Percentiles rank a stretch among this genome's conserved stretches.
phyloP scores from a whole-genome alignment of 169 alveolate genomes.

The Cryptosporidium viatorum region DNA sequence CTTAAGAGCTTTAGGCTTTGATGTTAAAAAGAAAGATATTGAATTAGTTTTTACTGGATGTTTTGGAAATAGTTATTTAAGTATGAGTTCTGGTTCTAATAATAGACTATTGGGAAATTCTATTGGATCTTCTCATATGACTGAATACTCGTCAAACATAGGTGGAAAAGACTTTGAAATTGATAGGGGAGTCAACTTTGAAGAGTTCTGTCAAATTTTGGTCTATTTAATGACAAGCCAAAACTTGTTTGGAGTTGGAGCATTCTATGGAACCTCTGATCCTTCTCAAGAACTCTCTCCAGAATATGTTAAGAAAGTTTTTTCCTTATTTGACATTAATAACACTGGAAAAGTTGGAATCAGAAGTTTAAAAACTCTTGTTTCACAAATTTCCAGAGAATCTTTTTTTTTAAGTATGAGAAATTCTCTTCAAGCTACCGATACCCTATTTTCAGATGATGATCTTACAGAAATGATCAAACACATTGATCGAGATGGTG shows the following conservation, averaged over 20 bases:
- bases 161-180: not conserved
- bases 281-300: slow-evolving; percentile 28
- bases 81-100: slow-evolving; percentile 23
- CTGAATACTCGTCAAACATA: not conserved
- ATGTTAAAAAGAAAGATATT: slow-evolving; percentile 88
- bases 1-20: slow-evolving; percentile 90
- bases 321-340: slow-evolving; percentile 45
- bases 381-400: slow-evolving; percentile 57
- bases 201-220: slow-evolving; percentile 36
- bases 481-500: slow-evolving; percentile 56
- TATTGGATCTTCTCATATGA: not conserved
- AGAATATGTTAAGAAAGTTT: slow-evolving; percentile 47
- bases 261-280: slow-evolving; percentile 40
- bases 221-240: slow-evolving; percentile 27
- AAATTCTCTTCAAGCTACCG: not conserved
- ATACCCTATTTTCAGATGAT: slow-evolving; percentile 44
- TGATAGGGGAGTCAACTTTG: slow-evolving; percentile 13
- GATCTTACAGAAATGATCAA: slow-evolving; percentile 48
- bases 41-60: slow-evolving; percentile 81
- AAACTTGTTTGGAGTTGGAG: slow-evolving; percentile 44
- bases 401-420: slow-evolving; percentile 14
- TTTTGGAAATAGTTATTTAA: slow-evolving; percentile 21
- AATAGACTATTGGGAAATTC: not conserved
- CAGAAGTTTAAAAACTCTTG: slow-evolving; percentile 25
- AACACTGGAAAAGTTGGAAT: slow-evolving; percentile 68